Evolutionary conservation across 495 filamentous ascomycete species (phyloP), one percentile per base, ranked within the genome.

Genomic region (Penicillium subrubescens): DNA sequence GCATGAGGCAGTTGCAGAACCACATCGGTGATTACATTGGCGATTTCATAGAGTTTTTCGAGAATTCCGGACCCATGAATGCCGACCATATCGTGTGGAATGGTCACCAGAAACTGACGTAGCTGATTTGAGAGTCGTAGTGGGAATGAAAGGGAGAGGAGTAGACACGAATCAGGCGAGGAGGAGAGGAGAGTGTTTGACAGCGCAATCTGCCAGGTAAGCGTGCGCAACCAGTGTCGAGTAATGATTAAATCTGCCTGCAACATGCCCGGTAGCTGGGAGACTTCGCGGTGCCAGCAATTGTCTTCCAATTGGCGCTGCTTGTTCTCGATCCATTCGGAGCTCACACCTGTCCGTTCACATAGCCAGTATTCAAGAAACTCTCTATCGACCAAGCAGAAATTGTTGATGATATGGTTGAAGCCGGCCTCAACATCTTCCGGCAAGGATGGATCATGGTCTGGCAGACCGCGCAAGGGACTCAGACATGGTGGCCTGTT

Each of bases 21-120:
- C 51, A 54, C 51, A 5, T 54, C 51, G 15, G 51, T 54, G n/a
- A 54, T 54, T 2, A 54, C 51, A 34, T 54, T 54, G 0, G 51
- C 51, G 5, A 54, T 54, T 12, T 54, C 51, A 10, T 33, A 54
- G 3, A 54, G 15, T 31, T 54, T 88, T 59, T 85, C 80, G 27
- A 83, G 77, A 29, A 88, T 83, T 0, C 82, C 81, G 52, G 79
- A 82, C 0, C 86, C 86, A 64, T 88, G 84, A 23, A 88, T 75
- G 19, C 80, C 77, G 37, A 88, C 81, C 52, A 75, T 79, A 41
- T 79, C 73, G 1, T 77, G 62, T 8, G 82, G 78, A 15, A 86
- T 73, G 8, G 70, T 75, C 1, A 74, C 69, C n/a, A 85, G 75
- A 41, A 82, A 78, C 37, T 77, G 63, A 3, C 82, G 75, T 1